A percentile compares a stretch with the other conserved stretches of the same genome.
phyloP scores from a whole-genome alignment of 2,329 filamentous ascomycete species.

The Hortaea werneckii region DNA sequence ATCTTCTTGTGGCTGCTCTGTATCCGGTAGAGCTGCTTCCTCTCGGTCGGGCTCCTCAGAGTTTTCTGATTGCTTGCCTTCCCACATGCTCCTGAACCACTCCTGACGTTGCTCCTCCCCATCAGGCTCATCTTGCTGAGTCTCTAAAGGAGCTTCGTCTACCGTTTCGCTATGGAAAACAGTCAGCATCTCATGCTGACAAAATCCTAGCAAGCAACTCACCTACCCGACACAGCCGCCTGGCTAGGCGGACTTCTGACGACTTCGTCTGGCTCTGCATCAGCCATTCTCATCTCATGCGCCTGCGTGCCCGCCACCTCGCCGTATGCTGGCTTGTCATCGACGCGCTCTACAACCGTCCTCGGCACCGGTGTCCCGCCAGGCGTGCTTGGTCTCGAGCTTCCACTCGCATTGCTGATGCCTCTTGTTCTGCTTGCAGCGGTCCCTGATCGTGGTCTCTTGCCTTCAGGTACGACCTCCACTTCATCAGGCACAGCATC shows the following conservation, averaged over 20 bases:
- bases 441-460: constrained; percentile 31
- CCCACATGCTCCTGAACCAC: constrained; percentile 26
- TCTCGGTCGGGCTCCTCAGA: constrained; percentile 17
- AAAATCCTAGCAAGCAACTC: constrained; percentile 10
- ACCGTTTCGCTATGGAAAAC: not conserved
- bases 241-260: constrained; percentile 36
- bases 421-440: constrained; percentile 19
- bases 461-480: constrained; percentile 42
- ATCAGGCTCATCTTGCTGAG: constrained; percentile 27
- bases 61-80: constrained; percentile 9
- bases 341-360: constrained; percentile 53
- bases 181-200: too few relatives aligned
- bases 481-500: constrained; percentile 57
- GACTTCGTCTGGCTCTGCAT: constrained; percentile 51
- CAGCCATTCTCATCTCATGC: constrained; percentile 45
- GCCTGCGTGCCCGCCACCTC: constrained; percentile 53
- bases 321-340: constrained; percentile 47
- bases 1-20: constrained; percentile 40
- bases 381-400: constrained; percentile 38
- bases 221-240: constrained; percentile 41
- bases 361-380: constrained; percentile 46
- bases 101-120: constrained; percentile 19
- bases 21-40: constrained; percentile 25
- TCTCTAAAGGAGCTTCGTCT: not conserved
- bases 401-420: constrained; percentile 25